Conservation (phyloP, 495 filamentous ascomycete genomes). For the Trichoderma asperelloides region DNA sequence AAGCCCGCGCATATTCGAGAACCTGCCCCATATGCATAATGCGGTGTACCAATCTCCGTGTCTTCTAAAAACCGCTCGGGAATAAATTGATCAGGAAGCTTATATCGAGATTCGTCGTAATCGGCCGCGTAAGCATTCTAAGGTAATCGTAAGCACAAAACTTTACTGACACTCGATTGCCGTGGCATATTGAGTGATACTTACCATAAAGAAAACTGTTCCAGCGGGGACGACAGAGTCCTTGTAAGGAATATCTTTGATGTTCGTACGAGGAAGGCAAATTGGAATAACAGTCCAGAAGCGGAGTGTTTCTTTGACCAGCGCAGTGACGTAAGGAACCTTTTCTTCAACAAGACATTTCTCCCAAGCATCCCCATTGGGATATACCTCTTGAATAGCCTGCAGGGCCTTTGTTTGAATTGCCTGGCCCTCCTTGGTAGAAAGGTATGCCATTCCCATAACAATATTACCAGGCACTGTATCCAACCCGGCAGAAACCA, state of each 20-base stretch:
- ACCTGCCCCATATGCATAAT: conserved; percentile 63
- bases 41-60: conserved; percentile 52
- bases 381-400: conserved; percentile 57
- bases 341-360: conserved; percentile 59
- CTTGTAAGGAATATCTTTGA: conserved; percentile 55
- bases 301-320: conserved; percentile 61
- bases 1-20: conserved; percentile 67
- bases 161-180: conserved; percentile 9
- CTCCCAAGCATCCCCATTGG: conserved; percentile 56
- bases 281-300: conserved; percentile 71
- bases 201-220: conserved; percentile 58
- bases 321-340: conserved; percentile 58
- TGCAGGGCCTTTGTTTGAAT: conserved; percentile 56
- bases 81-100: conserved; percentile 46
- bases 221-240: conserved; percentile 52
- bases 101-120: conserved; percentile 59
- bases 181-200: not conserved
- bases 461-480: conserved; percentile 61
- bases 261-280: conserved; percentile 54
- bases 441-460: conserved; percentile 66
- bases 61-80: conserved; percentile 58
- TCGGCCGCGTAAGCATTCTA: conserved; percentile 62
- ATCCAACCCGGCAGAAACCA: conserved; percentile 66
- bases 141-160: not conserved
- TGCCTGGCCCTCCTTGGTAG: conserved; percentile 47